Evolutionary conservation across 169 alveolate species (phyloP).

Genomic region (Plasmodium inui): DNA sequence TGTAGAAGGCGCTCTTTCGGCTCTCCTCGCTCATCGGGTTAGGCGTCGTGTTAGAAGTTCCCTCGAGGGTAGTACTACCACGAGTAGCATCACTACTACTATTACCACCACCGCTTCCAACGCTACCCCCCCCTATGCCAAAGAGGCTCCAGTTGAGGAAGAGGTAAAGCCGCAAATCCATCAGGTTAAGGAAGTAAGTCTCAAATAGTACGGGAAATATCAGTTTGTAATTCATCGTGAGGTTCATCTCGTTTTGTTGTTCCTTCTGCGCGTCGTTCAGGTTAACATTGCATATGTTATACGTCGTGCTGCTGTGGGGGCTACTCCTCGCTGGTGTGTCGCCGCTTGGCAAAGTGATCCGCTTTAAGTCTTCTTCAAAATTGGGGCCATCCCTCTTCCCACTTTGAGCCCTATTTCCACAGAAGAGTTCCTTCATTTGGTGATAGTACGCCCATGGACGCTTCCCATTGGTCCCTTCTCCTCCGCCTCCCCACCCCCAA

Average conservation of each 20-base stretch:
- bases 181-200: slow-evolving; percentile 46
- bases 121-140: background rate
- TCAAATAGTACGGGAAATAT: slow-evolving; percentile 51
- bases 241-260: slow-evolving; percentile 14
- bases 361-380: slow-evolving; percentile 23
- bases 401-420: background rate
- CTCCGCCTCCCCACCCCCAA: background rate
- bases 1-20: background rate
- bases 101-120: background rate
- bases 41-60: background rate
- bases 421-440: background rate
- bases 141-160: slow-evolving; percentile 50
- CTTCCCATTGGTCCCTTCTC: background rate
- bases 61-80: background rate
- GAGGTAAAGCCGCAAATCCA: slow-evolving; percentile 34
- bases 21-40: background rate
- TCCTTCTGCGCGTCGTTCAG: slow-evolving; percentile 52
- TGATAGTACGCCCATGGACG: background rate
- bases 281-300: slow-evolving; percentile 32
- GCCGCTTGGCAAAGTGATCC: background rate
- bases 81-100: background rate
- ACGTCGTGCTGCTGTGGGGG: background rate
- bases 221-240: slow-evolving; percentile 17
- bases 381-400: background rate
- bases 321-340: background rate